A percentile compares a stretch with the other conserved stretches of the same genome.
Evolutionary conservation across 805 yeast species (phyloP).

Genomic region (Wickerhamiella siamensis): DNA sequence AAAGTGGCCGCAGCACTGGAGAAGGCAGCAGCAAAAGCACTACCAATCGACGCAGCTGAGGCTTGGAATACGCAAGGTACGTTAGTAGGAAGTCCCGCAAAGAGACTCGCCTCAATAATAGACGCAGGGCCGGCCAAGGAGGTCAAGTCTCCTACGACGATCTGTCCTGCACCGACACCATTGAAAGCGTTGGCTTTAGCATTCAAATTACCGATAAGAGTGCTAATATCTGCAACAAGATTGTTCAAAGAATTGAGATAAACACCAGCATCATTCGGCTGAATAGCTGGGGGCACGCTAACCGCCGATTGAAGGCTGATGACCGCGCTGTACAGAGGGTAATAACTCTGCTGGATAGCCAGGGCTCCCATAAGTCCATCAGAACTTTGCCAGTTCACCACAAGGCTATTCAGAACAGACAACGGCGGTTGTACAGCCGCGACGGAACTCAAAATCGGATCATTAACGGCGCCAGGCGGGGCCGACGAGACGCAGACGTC

Average conservation of each 20-base stretch:
- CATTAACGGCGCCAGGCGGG: neutral
- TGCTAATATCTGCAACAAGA: slow-evolving; percentile 3
- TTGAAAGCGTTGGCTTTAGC: slow-evolving; percentile 9
- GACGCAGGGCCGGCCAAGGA: neutral
- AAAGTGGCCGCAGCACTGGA: slow-evolving; percentile 4
- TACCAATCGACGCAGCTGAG: neutral
- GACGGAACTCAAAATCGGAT: neutral
- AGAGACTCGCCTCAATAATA: neutral
- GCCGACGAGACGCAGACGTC: neutral
- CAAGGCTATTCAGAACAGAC: slow-evolving; percentile 3
- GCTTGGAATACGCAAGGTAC: slow-evolving; percentile 1
- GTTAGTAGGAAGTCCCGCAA: slow-evolving; percentile 7
- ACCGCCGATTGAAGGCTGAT: slow-evolving; percentile 4
- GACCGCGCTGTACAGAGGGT: slow-evolving; percentile 1
- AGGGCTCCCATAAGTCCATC: slow-evolving; percentile 13
- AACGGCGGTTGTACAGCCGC: neutral
- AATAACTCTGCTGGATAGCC: slow-evolving; percentile 11
- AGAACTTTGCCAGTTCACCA: slow-evolving; percentile 7
- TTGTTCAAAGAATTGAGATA: slow-evolving; percentile 3
- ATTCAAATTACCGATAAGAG: slow-evolving; percentile 6
- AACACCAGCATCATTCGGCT: neutral
- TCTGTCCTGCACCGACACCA: slow-evolving; percentile 8
- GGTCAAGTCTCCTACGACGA: neutral
- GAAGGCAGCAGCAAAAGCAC: slow-evolving; percentile 2
- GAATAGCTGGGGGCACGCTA: slow-evolving; percentile 3